These are phyloP conservation scores for Phlyctochytrium bullatum DNA, from an alignment of 192 early-diverging fungal genomes.

Conservation along the genomic window DNA sequence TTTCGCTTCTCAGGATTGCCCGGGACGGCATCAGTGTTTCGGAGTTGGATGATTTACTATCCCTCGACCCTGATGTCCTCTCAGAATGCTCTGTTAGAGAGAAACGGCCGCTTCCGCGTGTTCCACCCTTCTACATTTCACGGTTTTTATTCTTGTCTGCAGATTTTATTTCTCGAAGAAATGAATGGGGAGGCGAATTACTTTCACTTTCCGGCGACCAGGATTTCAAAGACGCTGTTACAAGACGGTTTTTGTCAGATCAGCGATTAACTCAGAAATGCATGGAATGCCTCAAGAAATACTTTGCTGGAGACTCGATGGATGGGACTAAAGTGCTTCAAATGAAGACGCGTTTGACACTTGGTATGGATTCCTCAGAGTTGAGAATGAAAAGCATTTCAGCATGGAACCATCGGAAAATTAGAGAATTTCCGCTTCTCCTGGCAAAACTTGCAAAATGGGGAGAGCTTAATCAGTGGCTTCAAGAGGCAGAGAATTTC, in stretches of 20 bases:
- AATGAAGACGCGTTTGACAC: neutral
- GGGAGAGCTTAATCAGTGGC: neutral
- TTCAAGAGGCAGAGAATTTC: slow-evolving; percentile 9
- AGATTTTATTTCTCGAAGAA: slow-evolving; percentile 2
- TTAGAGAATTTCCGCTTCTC: slow-evolving; percentile 12
- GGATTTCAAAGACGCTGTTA: slow-evolving; percentile 5
- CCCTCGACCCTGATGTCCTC: neutral
- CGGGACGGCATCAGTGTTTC: slow-evolving; percentile 14
- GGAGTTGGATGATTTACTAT: slow-evolving; percentile 13
- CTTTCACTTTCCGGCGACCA: slow-evolving; percentile 9
- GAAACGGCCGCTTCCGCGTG: too few species aligned
- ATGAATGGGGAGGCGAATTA: slow-evolving; percentile 20
- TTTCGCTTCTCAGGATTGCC: slow-evolving; percentile 3
- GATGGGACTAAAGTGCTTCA: neutral
- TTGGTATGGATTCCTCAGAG: neutral
- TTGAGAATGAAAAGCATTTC: neutral
- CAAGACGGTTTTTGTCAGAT: slow-evolving; percentile 6
- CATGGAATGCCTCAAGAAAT: slow-evolving; percentile 3
- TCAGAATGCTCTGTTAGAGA: neutral
- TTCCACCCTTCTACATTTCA: too few species aligned
- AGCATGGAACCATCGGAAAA: slow-evolving; percentile 19
- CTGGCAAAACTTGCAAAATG: neutral
- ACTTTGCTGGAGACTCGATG: slow-evolving; percentile 8
- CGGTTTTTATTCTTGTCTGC: too few species aligned
- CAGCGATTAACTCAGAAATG: neutral